These are phyloP conservation scores for Fusarium floridanum DNA, from an alignment of 2,329 filamentous ascomycete species.

Conservation along the genomic window DNA sequence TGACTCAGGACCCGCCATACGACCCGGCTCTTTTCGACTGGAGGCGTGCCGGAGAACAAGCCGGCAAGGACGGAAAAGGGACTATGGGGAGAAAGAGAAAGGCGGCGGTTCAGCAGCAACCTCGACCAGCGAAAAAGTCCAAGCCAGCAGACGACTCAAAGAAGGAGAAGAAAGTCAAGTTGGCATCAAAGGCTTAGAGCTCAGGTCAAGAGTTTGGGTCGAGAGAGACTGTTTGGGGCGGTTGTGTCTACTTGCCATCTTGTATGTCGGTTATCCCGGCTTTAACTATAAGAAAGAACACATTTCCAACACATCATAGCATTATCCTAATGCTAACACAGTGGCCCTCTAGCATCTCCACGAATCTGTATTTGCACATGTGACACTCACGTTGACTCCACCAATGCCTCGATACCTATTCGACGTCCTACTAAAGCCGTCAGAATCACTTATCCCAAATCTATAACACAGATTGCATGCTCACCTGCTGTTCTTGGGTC, in stretches of 20 bases:
- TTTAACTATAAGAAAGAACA: too few relatives aligned
- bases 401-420: background rate
- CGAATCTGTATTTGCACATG: background rate
- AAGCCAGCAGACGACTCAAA: background rate
- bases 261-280: too few relatives aligned
- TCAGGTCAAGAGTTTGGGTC: background rate
- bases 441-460: background rate
- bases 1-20: conserved; percentile 8
- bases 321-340: too few relatives aligned
- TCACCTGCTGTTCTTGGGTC: background rate
- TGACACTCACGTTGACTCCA: background rate
- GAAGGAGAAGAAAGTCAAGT: background rate
- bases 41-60: background rate
- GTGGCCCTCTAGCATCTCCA: background rate
- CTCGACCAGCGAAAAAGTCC: background rate
- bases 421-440: background rate
- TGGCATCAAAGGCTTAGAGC: background rate
- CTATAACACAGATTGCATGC: background rate
- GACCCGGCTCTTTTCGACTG: conserved; percentile 24
- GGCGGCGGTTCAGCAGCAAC: background rate
- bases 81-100: conserved; percentile 1
- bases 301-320: too few relatives aligned
- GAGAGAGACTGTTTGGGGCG: too few relatives aligned
- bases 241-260: too few relatives aligned
- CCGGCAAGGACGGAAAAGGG: background rate